Evolutionary conservation across 1,284 basidiomycete genomes (phyloP).

Genomic region (Marasmius tenuissimus): DNA sequence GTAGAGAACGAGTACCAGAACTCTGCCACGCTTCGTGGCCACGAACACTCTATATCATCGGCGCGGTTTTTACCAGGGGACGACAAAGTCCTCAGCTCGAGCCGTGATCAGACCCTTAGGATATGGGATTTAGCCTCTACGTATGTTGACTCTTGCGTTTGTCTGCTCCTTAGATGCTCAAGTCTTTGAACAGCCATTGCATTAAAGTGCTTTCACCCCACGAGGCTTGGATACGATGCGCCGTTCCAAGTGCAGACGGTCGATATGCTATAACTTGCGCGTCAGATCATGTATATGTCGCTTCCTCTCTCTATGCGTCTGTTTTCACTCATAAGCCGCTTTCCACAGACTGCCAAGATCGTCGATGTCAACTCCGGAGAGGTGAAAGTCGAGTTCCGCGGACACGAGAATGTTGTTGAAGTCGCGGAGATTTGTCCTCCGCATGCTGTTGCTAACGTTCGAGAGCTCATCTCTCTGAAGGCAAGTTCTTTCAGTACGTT

Average conservation of each 20-base stretch:
- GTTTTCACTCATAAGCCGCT: slow-evolving; percentile 6
- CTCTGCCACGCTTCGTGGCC: slow-evolving; percentile 70
- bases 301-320: not conserved
- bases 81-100: slow-evolving; percentile 66
- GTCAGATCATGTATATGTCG: slow-evolving; percentile 63
- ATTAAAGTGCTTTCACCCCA: slow-evolving; percentile 59
- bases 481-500: slow-evolving; percentile 25
- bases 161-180: not conserved
- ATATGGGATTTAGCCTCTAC: slow-evolving; percentile 76
- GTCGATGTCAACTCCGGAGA: slow-evolving; percentile 64
- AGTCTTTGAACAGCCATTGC: slow-evolving; percentile 44
- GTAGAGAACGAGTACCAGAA: slow-evolving; percentile 74
- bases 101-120: slow-evolving; percentile 70
- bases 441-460: slow-evolving; percentile 53
- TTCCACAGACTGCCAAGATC: slow-evolving; percentile 59
- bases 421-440: slow-evolving; percentile 30
- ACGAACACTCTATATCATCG: slow-evolving; percentile 64
- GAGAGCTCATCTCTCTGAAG: slow-evolving; percentile 52
- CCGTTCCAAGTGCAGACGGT: slow-evolving; percentile 63
- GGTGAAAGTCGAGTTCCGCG: slow-evolving; percentile 67
- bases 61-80: slow-evolving; percentile 75
- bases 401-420: slow-evolving; percentile 79
- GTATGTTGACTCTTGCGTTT: slow-evolving; percentile 33
- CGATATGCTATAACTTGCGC: slow-evolving; percentile 63
- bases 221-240: slow-evolving; percentile 70